These are phyloP conservation scores for Aristolochia contorta DNA, from an alignment of 164 flowering plant species.

Conservation along the genomic window DNA sequence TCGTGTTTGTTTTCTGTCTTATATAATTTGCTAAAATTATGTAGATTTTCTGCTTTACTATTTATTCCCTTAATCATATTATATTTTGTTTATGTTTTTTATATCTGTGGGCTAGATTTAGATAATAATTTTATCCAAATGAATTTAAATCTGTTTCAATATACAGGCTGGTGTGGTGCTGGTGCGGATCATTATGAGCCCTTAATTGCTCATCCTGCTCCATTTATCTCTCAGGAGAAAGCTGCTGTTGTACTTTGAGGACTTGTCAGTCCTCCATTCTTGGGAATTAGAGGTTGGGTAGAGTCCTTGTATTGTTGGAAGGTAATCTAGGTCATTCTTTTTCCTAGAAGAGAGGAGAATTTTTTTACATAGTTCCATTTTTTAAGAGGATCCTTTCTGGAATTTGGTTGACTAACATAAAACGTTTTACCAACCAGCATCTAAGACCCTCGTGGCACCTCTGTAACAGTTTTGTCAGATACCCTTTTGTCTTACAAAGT, in stretches of 20 bases:
- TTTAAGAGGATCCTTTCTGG: slow-evolving; percentile 8
- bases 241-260: slow-evolving; percentile 70
- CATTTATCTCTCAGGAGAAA: slow-evolving; percentile 53
- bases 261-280: slow-evolving; percentile 23
- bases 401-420: slow-evolving; percentile 8
- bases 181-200: slow-evolving; percentile 99
- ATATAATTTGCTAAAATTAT: background rate
- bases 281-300: slow-evolving; percentile 26
- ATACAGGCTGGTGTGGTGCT: slow-evolving; percentile 90
- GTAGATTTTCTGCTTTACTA: background rate
- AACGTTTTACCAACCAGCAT: slow-evolving; percentile 19
- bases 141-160: background rate
- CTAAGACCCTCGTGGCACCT: slow-evolving; percentile 16
- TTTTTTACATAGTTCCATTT: slow-evolving; percentile 13
- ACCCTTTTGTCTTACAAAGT: slow-evolving; percentile 4
- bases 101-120: too few relatives aligned
- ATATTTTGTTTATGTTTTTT: too few relatives aligned
- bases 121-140: too few relatives aligned
- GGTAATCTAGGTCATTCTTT: slow-evolving; percentile 22
- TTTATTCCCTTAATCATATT: background rate
- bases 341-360: slow-evolving; percentile 21
- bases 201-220: slow-evolving; percentile 57
- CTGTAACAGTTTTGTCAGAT: slow-evolving; percentile 15
- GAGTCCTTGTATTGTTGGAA: slow-evolving; percentile 12
- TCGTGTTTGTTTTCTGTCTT: background rate